A percentile compares a stretch with the other conserved stretches of the same genome.
Conservation (phyloP, 2,329 filamentous ascomycete genomes). For the Ophiobolus disseminans region DNA sequence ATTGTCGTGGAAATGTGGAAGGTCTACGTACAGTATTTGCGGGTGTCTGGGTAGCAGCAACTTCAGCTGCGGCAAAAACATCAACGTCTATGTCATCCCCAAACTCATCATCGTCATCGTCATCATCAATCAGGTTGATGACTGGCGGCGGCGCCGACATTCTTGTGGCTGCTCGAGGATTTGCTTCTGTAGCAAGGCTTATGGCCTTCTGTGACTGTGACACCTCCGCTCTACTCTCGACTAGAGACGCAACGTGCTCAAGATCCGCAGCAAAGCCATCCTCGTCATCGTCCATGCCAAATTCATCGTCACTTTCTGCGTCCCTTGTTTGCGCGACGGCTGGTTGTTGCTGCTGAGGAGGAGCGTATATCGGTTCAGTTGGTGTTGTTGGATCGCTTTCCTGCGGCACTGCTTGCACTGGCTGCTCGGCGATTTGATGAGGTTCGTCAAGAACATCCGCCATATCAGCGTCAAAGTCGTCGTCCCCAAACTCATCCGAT, state of each 20-base stretch:
- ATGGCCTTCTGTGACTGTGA: constrained; percentile 14
- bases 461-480: constrained; percentile 46
- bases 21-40: constrained; percentile 61
- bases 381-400: constrained; percentile 13
- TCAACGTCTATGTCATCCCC: constrained; percentile 77
- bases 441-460: constrained; percentile 40
- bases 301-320: constrained; percentile 52
- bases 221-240: constrained; percentile 54
- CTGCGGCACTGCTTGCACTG: constrained; percentile 7
- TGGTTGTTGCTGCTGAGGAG: constrained; percentile 1
- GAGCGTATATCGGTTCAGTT: constrained; percentile 11
- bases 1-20: constrained; percentile 21
- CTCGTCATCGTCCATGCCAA: constrained; percentile 55
- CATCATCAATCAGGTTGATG: constrained; percentile 46
- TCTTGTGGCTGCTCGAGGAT: constrained; percentile 2
- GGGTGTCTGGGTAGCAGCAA: constrained; percentile 73
- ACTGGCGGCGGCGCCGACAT: constrained; percentile 19
- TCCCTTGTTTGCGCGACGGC: constrained; percentile 1
- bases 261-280: constrained; percentile 64
- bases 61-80: constrained; percentile 68
- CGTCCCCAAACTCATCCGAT: constrained; percentile 47
- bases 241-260: constrained; percentile 64
- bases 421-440: constrained; percentile 4
- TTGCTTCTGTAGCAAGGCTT: background rate
- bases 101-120: constrained; percentile 71